Percentiles rank a stretch among this genome's conserved stretches.
Evolutionary conservation across 2,329 filamentous ascomycete species (phyloP).

Genomic region (Cladosporium halotolerans): DNA sequence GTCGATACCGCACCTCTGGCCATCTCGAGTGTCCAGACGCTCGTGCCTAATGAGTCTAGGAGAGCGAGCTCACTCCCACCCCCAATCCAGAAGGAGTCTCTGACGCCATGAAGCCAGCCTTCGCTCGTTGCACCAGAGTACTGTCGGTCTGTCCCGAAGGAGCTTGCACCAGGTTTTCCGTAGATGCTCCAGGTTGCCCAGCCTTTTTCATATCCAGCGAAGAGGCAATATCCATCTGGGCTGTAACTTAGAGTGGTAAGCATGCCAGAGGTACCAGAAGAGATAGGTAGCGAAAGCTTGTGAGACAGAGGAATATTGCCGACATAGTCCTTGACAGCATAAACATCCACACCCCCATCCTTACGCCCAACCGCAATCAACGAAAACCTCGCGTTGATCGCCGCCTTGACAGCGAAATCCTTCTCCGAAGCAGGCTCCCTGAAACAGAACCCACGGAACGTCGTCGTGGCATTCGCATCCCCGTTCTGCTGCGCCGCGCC

Average conservation of each 20-base stretch:
- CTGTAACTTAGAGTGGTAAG: conserved; percentile 78
- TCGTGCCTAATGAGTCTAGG: conserved; percentile 59
- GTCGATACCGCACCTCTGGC: conserved; percentile 88
- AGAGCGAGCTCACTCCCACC: conserved; percentile 82
- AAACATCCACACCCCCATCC: conserved; percentile 78
- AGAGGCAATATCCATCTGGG: conserved; percentile 91
- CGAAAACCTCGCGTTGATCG: conserved; percentile 93
- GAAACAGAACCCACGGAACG: conserved; percentile 90
- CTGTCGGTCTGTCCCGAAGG: conserved; percentile 64
- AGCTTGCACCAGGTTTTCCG: conserved; percentile 79
- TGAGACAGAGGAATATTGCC: conserved; percentile 90
- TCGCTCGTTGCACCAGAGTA: conserved; percentile 66
- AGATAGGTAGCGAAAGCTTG: conserved; percentile 63
- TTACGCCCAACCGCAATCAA: conserved; percentile 79
- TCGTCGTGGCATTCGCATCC: conserved; percentile 43
- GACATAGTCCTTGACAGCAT: conserved; percentile 84
- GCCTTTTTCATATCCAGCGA: conserved; percentile 84
- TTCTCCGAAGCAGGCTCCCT: conserved; percentile 60
- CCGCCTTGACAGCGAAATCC: conserved; percentile 62
- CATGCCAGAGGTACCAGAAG: conserved; percentile 59
- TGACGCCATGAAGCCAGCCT: conserved; percentile 74
- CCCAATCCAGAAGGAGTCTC: conserved; percentile 76
- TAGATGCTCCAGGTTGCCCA: conserved; percentile 98
- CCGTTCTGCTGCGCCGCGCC: conserved; percentile 36
- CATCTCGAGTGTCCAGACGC: conserved; percentile 84